Conservation (phyloP, 2,329 filamentous ascomycete species). For the Bipolaris cookei region DNA sequence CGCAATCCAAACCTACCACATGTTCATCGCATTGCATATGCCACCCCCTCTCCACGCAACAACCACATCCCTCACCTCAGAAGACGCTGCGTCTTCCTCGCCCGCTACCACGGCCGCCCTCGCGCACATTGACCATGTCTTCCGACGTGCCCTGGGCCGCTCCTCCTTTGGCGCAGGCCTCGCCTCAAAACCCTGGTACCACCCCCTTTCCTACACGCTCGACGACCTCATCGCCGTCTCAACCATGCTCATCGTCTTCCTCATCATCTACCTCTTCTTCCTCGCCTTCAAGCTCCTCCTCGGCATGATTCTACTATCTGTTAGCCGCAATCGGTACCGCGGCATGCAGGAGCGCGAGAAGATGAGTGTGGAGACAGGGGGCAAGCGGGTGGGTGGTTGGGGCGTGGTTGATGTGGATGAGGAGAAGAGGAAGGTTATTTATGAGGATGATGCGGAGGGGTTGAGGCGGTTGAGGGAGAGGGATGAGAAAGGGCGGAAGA, state of each 20-base stretch:
- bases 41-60: conserved; percentile 73
- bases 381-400: conserved; percentile 78
- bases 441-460: conserved; percentile 80
- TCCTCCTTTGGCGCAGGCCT: conserved; percentile 64
- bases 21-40: conserved; percentile 90
- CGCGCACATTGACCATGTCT: conserved; percentile 77
- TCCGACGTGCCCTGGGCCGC: conserved; percentile 77
- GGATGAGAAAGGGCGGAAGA: conserved; percentile 67
- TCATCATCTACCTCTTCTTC: conserved; percentile 82
- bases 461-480: conserved; percentile 65
- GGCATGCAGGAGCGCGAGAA: conserved; percentile 76
- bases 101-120: conserved; percentile 78
- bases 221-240: conserved; percentile 76
- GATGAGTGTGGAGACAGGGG: conserved; percentile 66
- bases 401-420: conserved; percentile 88
- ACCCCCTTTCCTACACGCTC: conserved; percentile 59
- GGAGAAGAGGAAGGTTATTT: conserved; percentile 83
- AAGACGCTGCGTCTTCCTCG: conserved; percentile 58
- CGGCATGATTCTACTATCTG: conserved; percentile 84
- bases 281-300: conserved; percentile 82
- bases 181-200: conserved; percentile 43
- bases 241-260: conserved; percentile 86
- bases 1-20: conserved; percentile 94
- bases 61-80: conserved; percentile 69
- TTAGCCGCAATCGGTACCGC: conserved; percentile 78